Percentiles rank a stretch among this genome's conserved stretches.
Conservation (phyloP, 2,329 filamentous ascomycete species). For the Penicillium sp. region DNA sequence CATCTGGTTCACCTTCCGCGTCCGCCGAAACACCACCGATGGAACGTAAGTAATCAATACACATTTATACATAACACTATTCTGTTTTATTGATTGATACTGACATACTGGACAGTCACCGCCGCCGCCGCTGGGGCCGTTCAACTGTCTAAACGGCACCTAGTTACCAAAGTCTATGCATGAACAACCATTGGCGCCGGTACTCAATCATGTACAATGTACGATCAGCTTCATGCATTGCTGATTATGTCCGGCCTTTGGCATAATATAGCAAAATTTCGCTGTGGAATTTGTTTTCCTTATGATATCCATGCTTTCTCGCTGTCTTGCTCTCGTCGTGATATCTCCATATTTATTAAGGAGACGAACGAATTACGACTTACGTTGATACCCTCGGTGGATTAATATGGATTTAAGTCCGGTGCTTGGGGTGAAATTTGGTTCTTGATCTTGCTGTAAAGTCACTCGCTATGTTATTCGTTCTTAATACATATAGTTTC, state of each 20-base stretch:
- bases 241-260: background rate
- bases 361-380: slow-evolving; percentile 24
- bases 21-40: slow-evolving; percentile 16
- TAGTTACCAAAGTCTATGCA: background rate
- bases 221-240: background rate
- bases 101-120: slow-evolving; percentile 1
- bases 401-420: slow-evolving; percentile 15
- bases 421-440: slow-evolving; percentile 6
- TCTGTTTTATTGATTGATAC: background rate
- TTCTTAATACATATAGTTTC: background rate
- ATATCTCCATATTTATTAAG: slow-evolving; percentile 16
- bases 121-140: slow-evolving; percentile 25
- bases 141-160: slow-evolving; percentile 5
- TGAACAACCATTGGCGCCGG: background rate
- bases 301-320: slow-evolving; percentile 9
- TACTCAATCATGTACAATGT: background rate
- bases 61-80: background rate
- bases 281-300: background rate
- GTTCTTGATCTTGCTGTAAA: slow-evolving; percentile 5
- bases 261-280: background rate
- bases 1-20: slow-evolving; percentile 39
- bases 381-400: slow-evolving; percentile 27
- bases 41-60: slow-evolving; percentile 22
- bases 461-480: slow-evolving; percentile 7
- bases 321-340: slow-evolving; percentile 11